Conservation (phyloP, 179 eudicot species). For the Nepenthes alata region DNA sequence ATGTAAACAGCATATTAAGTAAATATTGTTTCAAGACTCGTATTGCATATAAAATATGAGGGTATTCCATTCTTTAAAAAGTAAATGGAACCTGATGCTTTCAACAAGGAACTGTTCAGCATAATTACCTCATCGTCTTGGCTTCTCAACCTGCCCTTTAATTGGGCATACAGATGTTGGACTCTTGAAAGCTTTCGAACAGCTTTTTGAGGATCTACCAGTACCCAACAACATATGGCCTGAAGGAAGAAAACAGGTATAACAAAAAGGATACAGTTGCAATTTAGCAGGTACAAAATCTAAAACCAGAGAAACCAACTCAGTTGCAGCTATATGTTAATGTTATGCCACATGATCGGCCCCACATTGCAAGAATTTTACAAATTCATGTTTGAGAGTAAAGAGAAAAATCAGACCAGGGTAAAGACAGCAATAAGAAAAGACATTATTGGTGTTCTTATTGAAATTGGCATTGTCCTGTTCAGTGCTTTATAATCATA, state of each 20-base stretch:
- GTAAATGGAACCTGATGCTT: not conserved
- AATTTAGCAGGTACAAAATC: not conserved
- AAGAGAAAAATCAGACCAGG: constrained; percentile 1
- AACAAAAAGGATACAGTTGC: not conserved
- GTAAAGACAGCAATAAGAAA: not conserved
- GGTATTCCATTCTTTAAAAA: not conserved
- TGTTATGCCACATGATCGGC: too few species aligned
- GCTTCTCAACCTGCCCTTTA: constrained; percentile 53
- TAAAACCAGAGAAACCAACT: not conserved
- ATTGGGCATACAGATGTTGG: constrained; percentile 72
- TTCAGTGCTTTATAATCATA: too few species aligned
- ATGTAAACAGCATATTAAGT: not conserved
- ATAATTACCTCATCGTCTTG: constrained; percentile 85
- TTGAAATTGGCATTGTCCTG: too few species aligned
- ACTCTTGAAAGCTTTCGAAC: constrained; percentile 83
- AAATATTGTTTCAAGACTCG: not conserved
- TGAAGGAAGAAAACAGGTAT: constrained; percentile 9
- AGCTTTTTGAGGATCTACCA: constrained; percentile 67
- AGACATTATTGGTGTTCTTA: not conserved
- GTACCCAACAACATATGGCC: constrained; percentile 60
- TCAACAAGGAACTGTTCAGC: not conserved
- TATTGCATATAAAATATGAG: not conserved
- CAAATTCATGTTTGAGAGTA: too few species aligned
- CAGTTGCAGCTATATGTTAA: not conserved
- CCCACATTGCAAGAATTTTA: too few species aligned